Evolutionary conservation across 2,329 filamentous ascomycete species (phyloP).

Genomic region (Pseudogymnoascus sp.): DNA sequence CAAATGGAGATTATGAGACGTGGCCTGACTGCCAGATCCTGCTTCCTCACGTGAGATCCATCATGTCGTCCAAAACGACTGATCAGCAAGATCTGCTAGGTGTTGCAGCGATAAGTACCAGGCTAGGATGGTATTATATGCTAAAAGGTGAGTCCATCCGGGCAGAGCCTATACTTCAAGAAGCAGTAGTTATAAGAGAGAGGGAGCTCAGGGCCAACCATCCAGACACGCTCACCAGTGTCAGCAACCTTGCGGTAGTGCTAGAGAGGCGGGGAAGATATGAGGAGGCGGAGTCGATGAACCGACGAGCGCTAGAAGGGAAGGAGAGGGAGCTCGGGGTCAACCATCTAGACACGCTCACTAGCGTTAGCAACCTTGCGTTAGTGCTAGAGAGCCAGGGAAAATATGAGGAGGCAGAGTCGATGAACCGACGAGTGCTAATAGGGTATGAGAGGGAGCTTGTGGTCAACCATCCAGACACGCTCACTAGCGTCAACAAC

Average conservation of each 20-base stretch:
- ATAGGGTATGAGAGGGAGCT: neutral
- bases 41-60: neutral
- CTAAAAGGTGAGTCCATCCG: neutral
- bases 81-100: neutral
- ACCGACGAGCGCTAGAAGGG: neutral
- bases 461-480: neutral
- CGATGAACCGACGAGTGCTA: neutral
- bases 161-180: neutral
- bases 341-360: neutral
- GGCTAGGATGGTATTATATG: neutral
- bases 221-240: neutral
- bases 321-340: neutral
- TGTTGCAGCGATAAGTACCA: neutral
- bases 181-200: neutral
- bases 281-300: neutral
- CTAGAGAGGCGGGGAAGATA: neutral
- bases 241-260: neutral
- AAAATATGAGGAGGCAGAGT: conserved; percentile 4
- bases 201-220: neutral
- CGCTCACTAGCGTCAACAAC: neutral
- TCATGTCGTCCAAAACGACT: neutral
- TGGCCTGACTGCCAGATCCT: conserved; percentile 1
- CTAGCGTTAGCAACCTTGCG: conserved; percentile 3
- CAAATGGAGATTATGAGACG: neutral
- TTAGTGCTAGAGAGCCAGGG: neutral